These are phyloP conservation scores for Udeniomyces megalosporus DNA, from an alignment of 768 basidiomycete species.

Conservation along the genomic window DNA sequence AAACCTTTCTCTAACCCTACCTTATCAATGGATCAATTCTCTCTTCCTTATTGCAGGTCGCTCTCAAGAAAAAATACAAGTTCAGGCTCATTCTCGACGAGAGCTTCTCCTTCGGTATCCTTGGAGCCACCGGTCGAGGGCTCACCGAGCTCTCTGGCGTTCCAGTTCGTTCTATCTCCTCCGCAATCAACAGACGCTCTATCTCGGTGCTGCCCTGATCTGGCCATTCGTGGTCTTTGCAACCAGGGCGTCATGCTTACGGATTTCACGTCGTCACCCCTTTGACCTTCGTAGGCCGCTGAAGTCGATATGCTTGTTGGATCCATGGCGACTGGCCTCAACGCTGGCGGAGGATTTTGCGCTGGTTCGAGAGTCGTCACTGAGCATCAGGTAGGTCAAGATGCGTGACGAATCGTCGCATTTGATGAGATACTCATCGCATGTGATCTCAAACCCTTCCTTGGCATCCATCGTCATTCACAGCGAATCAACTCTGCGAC, in stretches of 20 bases:
- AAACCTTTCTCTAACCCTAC: background rate
- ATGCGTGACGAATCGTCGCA: background rate
- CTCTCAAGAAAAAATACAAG: conserved; percentile 88
- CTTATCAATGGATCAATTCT: background rate
- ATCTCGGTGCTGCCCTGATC: background rate
- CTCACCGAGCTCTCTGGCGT: conserved; percentile 89
- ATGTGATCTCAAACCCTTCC: background rate
- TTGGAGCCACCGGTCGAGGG: conserved; percentile 86
- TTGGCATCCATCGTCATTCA: too few species aligned
- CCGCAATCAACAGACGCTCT: too few species aligned
- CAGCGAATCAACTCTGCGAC: conserved; percentile 90
- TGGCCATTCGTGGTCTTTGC: background rate
- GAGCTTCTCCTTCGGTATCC: conserved; percentile 76
- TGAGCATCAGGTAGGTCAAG: conserved; percentile 65
- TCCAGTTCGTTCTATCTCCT: conserved; percentile 41
- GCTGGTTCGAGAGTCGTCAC: conserved; percentile 68
- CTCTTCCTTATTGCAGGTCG: conserved; percentile 42
- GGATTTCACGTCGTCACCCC: background rate
- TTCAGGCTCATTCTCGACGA: conserved; percentile 91
- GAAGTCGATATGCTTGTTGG: conserved; percentile 94
- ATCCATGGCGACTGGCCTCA: conserved; percentile 67
- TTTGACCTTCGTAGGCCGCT: conserved; percentile 40
- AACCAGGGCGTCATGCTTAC: background rate
- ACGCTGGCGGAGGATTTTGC: conserved; percentile 83
- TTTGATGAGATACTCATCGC: background rate